Evolutionary conservation across 176 grass and related monocot species (phyloP).

Genomic region (Cenchrus fungigraminus): DNA sequence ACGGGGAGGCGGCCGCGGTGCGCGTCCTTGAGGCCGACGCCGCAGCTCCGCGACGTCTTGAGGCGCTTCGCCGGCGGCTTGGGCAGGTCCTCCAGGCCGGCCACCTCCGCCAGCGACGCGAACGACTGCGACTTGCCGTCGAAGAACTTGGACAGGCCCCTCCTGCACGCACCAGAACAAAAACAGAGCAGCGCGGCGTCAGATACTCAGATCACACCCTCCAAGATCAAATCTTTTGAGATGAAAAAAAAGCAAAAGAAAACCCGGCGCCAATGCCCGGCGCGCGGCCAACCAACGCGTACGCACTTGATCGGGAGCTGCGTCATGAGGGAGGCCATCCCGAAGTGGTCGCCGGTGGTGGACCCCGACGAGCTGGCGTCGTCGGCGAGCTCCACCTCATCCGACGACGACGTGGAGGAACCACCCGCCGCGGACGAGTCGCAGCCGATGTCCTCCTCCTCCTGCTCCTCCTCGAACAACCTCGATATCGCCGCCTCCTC

Average conservation of each 20-base stretch:
- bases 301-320: slow-evolving; percentile 75
- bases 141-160: slow-evolving; percentile 74
- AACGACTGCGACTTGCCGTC: slow-evolving; percentile 87
- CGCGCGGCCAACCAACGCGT: neutral
- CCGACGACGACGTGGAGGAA: slow-evolving; percentile 37
- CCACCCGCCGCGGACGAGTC: slow-evolving; percentile 35
- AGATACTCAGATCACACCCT: neutral
- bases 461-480: slow-evolving; percentile 36
- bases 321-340: slow-evolving; percentile 75
- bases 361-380: slow-evolving; percentile 55
- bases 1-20: slow-evolving; percentile 14
- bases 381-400: slow-evolving; percentile 53
- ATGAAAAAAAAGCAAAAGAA: too few relatives aligned
- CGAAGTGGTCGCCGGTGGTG: slow-evolving; percentile 38
- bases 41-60: slow-evolving; percentile 63
- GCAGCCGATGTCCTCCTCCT: slow-evolving; percentile 64
- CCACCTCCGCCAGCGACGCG: slow-evolving; percentile 60
- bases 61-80: slow-evolving; percentile 61
- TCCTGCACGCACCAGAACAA: slow-evolving; percentile 42
- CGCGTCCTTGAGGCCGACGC: slow-evolving; percentile 52
- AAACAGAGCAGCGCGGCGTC: slow-evolving; percentile 19
- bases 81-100: slow-evolving; percentile 58
- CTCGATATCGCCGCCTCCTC: neutral
- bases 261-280: neutral
- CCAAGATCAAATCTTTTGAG: neutral